A percentile compares a stretch with the other conserved stretches of the same genome.
These are phyloP conservation scores for Alternaria metachromatica DNA, from an alignment of 2,329 filamentous ascomycete species.

Conservation along the genomic window DNA sequence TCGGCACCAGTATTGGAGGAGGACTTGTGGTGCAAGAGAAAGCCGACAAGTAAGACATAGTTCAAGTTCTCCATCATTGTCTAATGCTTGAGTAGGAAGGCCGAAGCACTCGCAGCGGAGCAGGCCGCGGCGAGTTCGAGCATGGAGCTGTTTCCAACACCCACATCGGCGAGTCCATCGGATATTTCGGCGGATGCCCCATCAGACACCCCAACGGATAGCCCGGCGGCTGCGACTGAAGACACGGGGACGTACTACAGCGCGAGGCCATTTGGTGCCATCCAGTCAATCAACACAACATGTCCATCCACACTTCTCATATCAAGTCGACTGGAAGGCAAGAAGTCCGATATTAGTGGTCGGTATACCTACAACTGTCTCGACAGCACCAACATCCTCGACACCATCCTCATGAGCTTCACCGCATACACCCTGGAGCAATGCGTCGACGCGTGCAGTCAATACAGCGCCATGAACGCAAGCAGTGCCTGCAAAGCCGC, in stretches of 20 bases:
- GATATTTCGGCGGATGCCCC: neutral
- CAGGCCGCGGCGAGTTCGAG: neutral
- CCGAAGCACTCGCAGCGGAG: neutral
- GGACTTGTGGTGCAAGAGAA: conserved; percentile 3
- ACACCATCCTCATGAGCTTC: conserved; percentile 1
- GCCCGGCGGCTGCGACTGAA: neutral
- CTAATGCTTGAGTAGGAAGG: neutral
- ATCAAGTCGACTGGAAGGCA: conserved; percentile 4
- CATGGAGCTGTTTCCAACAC: neutral
- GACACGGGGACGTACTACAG: neutral
- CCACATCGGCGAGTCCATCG: neutral
- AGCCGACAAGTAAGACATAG: conserved; percentile 2
- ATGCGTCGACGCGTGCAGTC: conserved; percentile 11
- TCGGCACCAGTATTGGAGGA: conserved; percentile 4
- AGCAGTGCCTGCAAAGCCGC: conserved; percentile 1
- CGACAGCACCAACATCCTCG: conserved; percentile 6
- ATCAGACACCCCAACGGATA: neutral
- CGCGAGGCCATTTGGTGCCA: neutral
- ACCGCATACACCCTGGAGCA: conserved; percentile 10
- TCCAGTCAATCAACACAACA: conserved; percentile 5
- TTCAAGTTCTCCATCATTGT: neutral
- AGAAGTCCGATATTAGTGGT: neutral
- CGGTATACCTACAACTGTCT: conserved; percentile 7
- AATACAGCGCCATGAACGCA: conserved; percentile 4
- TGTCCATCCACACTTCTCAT: conserved; percentile 1